A percentile compares a stretch with the other conserved stretches of the same genome.
phyloP scores from a whole-genome alignment of 495 filamentous ascomycete genomes.

The Lepidopterella palustris region DNA sequence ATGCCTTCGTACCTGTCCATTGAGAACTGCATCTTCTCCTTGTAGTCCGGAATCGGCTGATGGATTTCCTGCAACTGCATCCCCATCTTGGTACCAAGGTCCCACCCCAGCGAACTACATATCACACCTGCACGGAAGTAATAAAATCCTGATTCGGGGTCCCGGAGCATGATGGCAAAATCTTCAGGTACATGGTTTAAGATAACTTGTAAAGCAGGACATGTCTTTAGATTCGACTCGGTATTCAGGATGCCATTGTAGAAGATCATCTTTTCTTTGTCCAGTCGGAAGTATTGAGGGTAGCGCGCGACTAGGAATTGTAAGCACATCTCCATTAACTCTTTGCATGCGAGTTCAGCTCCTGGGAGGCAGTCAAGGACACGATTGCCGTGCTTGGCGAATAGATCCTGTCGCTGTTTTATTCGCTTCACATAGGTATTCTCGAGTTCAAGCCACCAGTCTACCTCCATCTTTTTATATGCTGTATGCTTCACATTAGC shows the following conservation, averaged over 20 bases:
- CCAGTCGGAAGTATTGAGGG: slow-evolving; percentile 68
- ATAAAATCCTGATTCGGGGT: slow-evolving; percentile 66
- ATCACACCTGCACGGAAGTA: slow-evolving; percentile 72
- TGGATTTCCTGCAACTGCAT: slow-evolving; percentile 70
- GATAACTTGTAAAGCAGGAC: slow-evolving; percentile 65
- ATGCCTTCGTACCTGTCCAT: slow-evolving; percentile 74
- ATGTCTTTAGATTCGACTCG: slow-evolving; percentile 53
- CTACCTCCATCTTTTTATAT: slow-evolving; percentile 68
- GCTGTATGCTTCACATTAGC: slow-evolving; percentile 45
- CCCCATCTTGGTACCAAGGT: slow-evolving; percentile 68
- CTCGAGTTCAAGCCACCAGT: slow-evolving; percentile 92
- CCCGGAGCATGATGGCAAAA: slow-evolving; percentile 72
- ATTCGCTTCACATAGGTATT: slow-evolving; percentile 65
- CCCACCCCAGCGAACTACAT: slow-evolving; percentile 79
- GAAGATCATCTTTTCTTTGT: slow-evolving; percentile 52
- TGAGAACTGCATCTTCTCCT: slow-evolving; percentile 81
- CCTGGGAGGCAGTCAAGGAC: slow-evolving; percentile 70
- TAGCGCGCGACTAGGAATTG: slow-evolving; percentile 76
- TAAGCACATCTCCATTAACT: slow-evolving; percentile 83
- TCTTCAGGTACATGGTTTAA: slow-evolving; percentile 85
- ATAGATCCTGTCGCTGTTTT: slow-evolving; percentile 64
- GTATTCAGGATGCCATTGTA: slow-evolving; percentile 66
- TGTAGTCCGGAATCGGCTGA: slow-evolving; percentile 73
- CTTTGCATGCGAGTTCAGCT: slow-evolving; percentile 74
- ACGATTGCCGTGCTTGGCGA: slow-evolving; percentile 52